Percentiles rank a stretch among this genome's conserved stretches.
Evolutionary conservation across 2,329 filamentous ascomycete species (phyloP).

Genomic region (Fusarium pininemorale): DNA sequence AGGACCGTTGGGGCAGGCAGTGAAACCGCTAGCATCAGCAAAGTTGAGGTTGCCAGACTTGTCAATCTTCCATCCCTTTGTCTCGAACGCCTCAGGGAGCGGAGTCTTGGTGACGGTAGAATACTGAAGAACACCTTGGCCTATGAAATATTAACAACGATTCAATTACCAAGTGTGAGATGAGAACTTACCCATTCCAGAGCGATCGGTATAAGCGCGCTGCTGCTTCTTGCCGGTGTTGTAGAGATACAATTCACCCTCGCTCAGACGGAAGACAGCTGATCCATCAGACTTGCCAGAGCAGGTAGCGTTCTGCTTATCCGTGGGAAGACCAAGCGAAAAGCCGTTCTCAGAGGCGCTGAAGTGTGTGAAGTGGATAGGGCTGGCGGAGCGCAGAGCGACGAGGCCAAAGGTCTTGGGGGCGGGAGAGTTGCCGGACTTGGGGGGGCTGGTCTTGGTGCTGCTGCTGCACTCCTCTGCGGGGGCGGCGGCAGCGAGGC

Average conservation of each 20-base stretch:
- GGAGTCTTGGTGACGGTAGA: slow-evolving; percentile 48
- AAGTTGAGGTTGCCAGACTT: slow-evolving; percentile 39
- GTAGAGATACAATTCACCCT: slow-evolving; percentile 59
- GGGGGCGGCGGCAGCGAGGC: slow-evolving; percentile 24
- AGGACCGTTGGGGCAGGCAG: slow-evolving; percentile 60
- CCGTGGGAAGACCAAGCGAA: slow-evolving; percentile 50
- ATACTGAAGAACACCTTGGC: slow-evolving; percentile 64
- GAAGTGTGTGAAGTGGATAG: slow-evolving; percentile 57
- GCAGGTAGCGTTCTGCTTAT: slow-evolving; percentile 59
- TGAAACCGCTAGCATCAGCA: slow-evolving; percentile 44
- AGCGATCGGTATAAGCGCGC: slow-evolving; percentile 63
- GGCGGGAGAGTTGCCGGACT: neutral
- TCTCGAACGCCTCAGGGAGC: slow-evolving; percentile 54
- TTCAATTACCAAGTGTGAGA: fast-evolving
- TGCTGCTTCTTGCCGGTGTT: slow-evolving; percentile 52
- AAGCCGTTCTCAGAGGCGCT: slow-evolving; percentile 57
- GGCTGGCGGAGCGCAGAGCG: slow-evolving; percentile 58
- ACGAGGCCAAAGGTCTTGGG: slow-evolving; percentile 55
- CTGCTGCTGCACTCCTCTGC: neutral
- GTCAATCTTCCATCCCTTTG: slow-evolving; percentile 57
- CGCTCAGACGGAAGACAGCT: slow-evolving; percentile 59
- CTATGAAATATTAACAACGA: slow-evolving; percentile 38
- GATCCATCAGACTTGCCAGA: slow-evolving; percentile 47
- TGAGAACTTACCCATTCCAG: slow-evolving; percentile 62
- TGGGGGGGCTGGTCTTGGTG: slow-evolving; percentile 24